These are phyloP conservation scores for Geosmithia putterillii DNA, from an alignment of 2,329 filamentous ascomycete species.

Conservation along the genomic window DNA sequence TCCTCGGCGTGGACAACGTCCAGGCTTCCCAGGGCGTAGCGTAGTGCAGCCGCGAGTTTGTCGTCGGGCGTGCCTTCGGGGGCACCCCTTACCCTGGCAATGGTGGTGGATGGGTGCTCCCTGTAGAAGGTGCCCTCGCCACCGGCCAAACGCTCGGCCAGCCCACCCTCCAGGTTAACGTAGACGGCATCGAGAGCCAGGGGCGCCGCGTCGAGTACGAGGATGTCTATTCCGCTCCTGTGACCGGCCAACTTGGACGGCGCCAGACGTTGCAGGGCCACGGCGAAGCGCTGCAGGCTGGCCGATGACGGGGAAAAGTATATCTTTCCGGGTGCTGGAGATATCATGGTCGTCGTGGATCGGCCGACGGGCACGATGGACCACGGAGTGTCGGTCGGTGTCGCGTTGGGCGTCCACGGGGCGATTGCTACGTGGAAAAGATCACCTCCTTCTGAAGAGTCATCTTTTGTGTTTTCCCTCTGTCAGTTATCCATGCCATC, in stretches of 20 bases:
- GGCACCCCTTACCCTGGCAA: slow-evolving; percentile 21
- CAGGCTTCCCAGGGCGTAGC: slow-evolving; percentile 60
- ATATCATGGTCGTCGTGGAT: slow-evolving; percentile 33
- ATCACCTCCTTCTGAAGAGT: slow-evolving; percentile 16
- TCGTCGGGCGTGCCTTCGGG: slow-evolving; percentile 33
- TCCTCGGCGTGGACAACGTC: slow-evolving; percentile 77
- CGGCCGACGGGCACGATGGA: slow-evolving; percentile 67
- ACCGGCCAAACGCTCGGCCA: slow-evolving; percentile 68
- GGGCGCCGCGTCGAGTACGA: slow-evolving; percentile 69
- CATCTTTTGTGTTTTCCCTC: slow-evolving; percentile 11
- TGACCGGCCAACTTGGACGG: slow-evolving; percentile 61
- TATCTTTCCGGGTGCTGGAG: slow-evolving; percentile 67
- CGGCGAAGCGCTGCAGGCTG: slow-evolving; percentile 68
- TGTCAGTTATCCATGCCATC: background rate
- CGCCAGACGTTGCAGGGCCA: slow-evolving; percentile 58
- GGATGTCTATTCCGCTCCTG: slow-evolving; percentile 69
- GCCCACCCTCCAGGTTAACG: slow-evolving; percentile 71
- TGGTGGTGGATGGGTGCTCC: slow-evolving; percentile 34
- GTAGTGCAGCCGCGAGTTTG: slow-evolving; percentile 52
- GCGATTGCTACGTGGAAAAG: slow-evolving; percentile 58
- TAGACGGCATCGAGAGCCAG: slow-evolving; percentile 75
- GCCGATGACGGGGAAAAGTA: slow-evolving; percentile 63
- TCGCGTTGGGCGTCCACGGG: slow-evolving; percentile 53
- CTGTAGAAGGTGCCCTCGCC: slow-evolving; percentile 74
- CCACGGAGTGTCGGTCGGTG: slow-evolving; percentile 58